phyloP scores from a whole-genome alignment of 306 rosid species.

The Ormosia semicastrata region DNA sequence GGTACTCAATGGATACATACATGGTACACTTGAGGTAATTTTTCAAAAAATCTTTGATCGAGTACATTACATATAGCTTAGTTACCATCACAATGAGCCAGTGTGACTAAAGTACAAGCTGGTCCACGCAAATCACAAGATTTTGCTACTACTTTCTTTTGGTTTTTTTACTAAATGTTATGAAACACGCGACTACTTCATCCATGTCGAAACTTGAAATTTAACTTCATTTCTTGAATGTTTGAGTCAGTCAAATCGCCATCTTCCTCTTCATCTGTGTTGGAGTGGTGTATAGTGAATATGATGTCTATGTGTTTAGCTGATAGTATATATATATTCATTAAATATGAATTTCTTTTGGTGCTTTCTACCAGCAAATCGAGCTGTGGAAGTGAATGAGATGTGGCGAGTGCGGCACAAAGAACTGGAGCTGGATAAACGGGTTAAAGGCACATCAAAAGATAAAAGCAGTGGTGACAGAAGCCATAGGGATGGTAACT shows the following conservation, averaged over 20 bases:
- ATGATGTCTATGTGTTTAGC: neutral
- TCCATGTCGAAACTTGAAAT: neutral
- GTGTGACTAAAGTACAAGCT: neutral
- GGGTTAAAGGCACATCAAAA: slow-evolving; percentile 42
- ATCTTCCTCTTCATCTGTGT: neutral
- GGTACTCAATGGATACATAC: neutral
- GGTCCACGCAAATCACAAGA: neutral
- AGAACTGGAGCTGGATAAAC: slow-evolving; percentile 62
- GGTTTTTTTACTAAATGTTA: neutral
- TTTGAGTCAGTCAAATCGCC: neutral
- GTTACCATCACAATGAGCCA: neutral
- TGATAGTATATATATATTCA: neutral
- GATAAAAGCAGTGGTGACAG: slow-evolving; percentile 36
- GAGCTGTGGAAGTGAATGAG: slow-evolving; percentile 84
- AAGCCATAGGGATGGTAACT: slow-evolving; percentile 26
- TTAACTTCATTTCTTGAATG: neutral
- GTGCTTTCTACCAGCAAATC: slow-evolving; percentile 55
- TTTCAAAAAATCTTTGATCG: too few relatives aligned
- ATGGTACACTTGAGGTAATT: neutral
- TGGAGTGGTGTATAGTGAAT: neutral
- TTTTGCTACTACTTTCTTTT: too few relatives aligned
- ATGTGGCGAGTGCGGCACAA: slow-evolving; percentile 80
- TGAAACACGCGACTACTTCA: neutral
- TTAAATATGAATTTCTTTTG: neutral
- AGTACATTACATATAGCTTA: neutral